These are phyloP conservation scores for Thielaviopsis cerberus DNA, from an alignment of 2,329 filamentous ascomycete genomes.

Conservation along the genomic window DNA sequence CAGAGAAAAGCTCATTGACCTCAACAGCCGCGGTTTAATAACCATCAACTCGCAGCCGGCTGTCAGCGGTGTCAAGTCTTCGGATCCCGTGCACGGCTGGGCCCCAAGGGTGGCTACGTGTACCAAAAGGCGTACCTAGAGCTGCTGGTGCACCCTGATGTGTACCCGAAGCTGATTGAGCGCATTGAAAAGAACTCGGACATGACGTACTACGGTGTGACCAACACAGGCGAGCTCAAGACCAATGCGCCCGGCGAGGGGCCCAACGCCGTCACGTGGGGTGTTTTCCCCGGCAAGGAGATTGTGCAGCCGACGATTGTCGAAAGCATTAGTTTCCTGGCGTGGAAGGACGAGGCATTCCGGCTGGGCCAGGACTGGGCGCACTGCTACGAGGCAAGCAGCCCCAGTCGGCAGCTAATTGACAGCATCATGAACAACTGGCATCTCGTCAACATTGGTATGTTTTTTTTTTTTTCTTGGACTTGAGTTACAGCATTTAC, in stretches of 20 bases:
- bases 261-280: conserved; percentile 97
- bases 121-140: conserved; percentile 98
- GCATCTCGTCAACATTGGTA: conserved; percentile 90
- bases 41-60: conserved; percentile 97
- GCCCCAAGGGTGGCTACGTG: conserved; percentile 83
- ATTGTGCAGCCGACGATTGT: conserved; percentile 99
- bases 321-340: conserved; percentile 89
- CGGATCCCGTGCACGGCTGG: conserved; percentile 78
- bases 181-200: conserved; percentile 63
- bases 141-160: conserved; percentile 62
- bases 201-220: conserved; percentile 87
- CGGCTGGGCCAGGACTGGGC: conserved; percentile 85
- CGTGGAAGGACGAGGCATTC: conserved; percentile 97
- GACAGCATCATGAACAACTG: conserved; percentile 72
- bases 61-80: conserved; percentile 77
- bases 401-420: conserved; percentile 62
- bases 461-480: conserved; percentile 18
- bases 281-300: conserved; percentile 95
- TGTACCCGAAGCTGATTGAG: conserved; percentile 58
- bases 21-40: conserved; percentile 73
- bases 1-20: conserved; percentile 52
- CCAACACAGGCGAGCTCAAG: conserved; percentile 59
- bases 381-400: conserved; percentile 63
- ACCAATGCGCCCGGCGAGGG: conserved; percentile 73
- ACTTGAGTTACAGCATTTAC: neutral